phyloP scores from a whole-genome alignment of 2,329 filamentous ascomycete genomes.

The Xylaria hypoxylon region DNA sequence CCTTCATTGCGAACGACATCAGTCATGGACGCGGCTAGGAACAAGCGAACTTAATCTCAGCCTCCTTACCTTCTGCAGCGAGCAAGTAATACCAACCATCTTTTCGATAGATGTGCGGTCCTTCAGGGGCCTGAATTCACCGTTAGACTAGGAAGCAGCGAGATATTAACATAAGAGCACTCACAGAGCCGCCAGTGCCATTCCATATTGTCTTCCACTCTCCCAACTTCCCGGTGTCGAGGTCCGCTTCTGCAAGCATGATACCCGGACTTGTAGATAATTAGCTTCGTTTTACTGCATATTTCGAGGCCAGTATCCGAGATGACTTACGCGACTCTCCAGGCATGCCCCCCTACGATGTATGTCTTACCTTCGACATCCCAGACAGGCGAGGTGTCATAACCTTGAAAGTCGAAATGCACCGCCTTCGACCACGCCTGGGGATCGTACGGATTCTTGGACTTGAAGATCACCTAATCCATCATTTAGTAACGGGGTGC shows the following conservation, averaged over 20 bases:
- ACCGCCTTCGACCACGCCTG: slow-evolving; percentile 61
- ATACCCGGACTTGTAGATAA: slow-evolving; percentile 52
- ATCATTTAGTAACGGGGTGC: neutral
- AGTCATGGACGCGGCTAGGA: neutral
- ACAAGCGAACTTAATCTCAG: neutral
- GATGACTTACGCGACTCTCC: slow-evolving; percentile 48
- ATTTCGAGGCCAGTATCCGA: neutral
- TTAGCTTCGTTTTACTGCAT: neutral
- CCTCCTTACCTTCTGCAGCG: slow-evolving; percentile 59
- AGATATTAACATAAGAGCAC: slow-evolving; percentile 1
- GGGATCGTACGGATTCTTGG: slow-evolving; percentile 56
- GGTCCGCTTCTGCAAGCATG: slow-evolving; percentile 54
- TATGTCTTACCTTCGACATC: slow-evolving; percentile 67
- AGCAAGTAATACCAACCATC: slow-evolving; percentile 66
- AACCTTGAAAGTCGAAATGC: slow-evolving; percentile 62
- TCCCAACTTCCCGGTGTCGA: slow-evolving; percentile 56
- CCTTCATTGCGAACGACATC: slow-evolving; percentile 41
- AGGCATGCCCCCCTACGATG: slow-evolving; percentile 57
- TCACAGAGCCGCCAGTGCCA: slow-evolving; percentile 57
- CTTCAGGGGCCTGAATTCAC: slow-evolving; percentile 57
- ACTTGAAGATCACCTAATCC: slow-evolving; percentile 58
- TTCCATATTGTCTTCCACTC: slow-evolving; percentile 59
- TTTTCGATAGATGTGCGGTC: slow-evolving; percentile 65
- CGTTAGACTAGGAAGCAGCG: slow-evolving; percentile 10
- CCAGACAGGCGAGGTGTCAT: slow-evolving; percentile 68